phyloP scores from a whole-genome alignment of 106 monocot genomes.

The Dioscorea zingiberensis region DNA sequence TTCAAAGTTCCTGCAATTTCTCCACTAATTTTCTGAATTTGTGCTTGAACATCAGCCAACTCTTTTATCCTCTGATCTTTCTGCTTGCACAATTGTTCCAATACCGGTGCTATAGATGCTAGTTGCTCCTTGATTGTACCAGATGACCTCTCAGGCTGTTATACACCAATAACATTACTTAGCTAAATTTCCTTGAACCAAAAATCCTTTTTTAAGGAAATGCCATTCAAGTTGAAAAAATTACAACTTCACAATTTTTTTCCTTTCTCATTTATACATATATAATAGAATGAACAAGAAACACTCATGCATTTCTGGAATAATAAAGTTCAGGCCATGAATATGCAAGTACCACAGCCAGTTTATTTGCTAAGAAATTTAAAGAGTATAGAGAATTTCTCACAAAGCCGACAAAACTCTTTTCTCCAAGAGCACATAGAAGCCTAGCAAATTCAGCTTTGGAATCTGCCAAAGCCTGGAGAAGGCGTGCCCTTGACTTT shows the following conservation, averaged over 20 bases:
- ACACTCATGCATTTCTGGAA: neutral
- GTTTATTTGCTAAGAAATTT: neutral
- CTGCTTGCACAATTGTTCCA: constrained; percentile 62
- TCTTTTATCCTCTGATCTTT: constrained; percentile 78
- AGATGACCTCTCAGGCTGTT: constrained; percentile 78
- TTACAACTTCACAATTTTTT: neutral
- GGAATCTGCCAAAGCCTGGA: constrained; percentile 84
- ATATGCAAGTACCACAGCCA: neutral
- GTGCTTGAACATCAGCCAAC: constrained; percentile 64
- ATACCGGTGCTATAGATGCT: constrained; percentile 61
- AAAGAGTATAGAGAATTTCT: constrained; percentile 10
- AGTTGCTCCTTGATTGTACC: constrained; percentile 95
- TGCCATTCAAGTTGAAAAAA: neutral
- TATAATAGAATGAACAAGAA: neutral
- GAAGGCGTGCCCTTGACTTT: constrained; percentile 70
- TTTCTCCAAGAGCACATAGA: constrained; percentile 84
- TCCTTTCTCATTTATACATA: neutral
- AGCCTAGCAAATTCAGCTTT: constrained; percentile 58
- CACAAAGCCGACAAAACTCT: constrained; percentile 47
- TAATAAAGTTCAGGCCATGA: neutral
- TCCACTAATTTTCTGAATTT: constrained; percentile 61
- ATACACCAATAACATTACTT: neutral
- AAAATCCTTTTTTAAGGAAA: neutral
- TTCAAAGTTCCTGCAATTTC: constrained; percentile 61
- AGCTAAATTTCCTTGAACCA: neutral